These are phyloP conservation scores for Echium plantagineum DNA, from an alignment of 257 asterid species.

Conservation along the genomic window DNA sequence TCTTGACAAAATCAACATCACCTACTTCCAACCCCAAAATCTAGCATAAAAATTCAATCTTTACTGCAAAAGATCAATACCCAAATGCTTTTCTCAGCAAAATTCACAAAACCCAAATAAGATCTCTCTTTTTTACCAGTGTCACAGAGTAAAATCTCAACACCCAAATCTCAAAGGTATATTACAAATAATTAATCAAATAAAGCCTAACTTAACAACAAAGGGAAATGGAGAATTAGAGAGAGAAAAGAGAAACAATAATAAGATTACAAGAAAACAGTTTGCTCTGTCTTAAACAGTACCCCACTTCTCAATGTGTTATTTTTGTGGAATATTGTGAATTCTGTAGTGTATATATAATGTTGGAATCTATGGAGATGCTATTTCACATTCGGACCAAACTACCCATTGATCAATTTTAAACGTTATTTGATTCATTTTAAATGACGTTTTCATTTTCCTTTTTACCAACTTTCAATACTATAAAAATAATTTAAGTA, in stretches of 20 bases:
- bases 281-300: conserved; percentile 23
- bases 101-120: not conserved
- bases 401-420: too few species aligned
- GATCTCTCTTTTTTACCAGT: not conserved
- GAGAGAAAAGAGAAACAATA: not conserved
- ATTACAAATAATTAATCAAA: not conserved
- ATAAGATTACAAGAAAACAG: conserved; percentile 43
- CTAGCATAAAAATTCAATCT: conserved; percentile 10
- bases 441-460: too few species aligned
- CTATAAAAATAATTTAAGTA: too few species aligned
- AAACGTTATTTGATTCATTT: too few species aligned
- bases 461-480: too few species aligned
- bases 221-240: not conserved
- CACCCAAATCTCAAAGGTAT: not conserved
- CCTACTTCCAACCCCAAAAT: conserved; percentile 9
- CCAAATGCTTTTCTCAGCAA: not conserved
- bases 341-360: too few species aligned
- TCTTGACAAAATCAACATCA: conserved; percentile 50
- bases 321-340: too few species aligned
- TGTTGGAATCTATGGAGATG: too few species aligned
- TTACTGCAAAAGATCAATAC: not conserved
- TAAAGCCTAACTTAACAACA: not conserved
- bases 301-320: conserved; percentile 11
- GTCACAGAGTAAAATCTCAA: too few species aligned
- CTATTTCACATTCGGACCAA: too few species aligned